Base-by-base conservation (phyloP, 192 early-diverging fungal genomes). In the Umbelopsis isabellina region DNA sequence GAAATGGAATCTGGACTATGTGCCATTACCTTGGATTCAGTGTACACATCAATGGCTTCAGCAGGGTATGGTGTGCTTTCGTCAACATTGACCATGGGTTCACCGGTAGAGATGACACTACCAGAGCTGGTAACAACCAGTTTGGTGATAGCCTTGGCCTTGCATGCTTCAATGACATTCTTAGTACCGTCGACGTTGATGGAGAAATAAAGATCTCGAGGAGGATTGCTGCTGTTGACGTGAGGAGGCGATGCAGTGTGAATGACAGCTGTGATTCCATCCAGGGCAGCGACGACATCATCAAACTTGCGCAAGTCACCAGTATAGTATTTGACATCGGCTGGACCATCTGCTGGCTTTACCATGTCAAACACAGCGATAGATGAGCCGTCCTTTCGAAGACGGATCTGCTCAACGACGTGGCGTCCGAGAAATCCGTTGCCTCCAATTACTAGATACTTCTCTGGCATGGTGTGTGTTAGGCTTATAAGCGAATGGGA, bases 241-340 rank as follows among this genome's bases (percentile, higher is more conserved):
- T 92, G 90, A 53, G 91, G 82, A 6, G 95, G 95, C 1, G 94
- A 95, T 3, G 95, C 97, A 0, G 94, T 94, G 81, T 98, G 95
- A 80, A 98, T 90, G 21, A 94, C 93, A 51, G 79, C 83, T 3
- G 82, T 91, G 55, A 83, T 86, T 12, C 88, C 89, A 18, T 82
- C 75, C 11, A 92, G 75, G 1, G 94, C 94, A 2, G 72, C 44
- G 18, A 58, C 78, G 11, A 98, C 83, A 67, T 90, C 88, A 0
- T 78, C 73, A 49, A 72, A 75, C 20, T 89, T 80, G 11, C 77
- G 73, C 50, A 89, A 72, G 46, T 87, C 82, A 30, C 87, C 87
- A 2, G 67, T 58, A 50, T 75, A 70, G 53, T 85, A 85, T 13
- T 68, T 81, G 64, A 89, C 79, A 64, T 76, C 72, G 27, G 77